Percentiles rank a stretch among this genome's conserved stretches.
These are phyloP conservation scores for Podosphaera aphanis DNA, from an alignment of 2,329 filamentous ascomycete genomes.

Conservation along the genomic window DNA sequence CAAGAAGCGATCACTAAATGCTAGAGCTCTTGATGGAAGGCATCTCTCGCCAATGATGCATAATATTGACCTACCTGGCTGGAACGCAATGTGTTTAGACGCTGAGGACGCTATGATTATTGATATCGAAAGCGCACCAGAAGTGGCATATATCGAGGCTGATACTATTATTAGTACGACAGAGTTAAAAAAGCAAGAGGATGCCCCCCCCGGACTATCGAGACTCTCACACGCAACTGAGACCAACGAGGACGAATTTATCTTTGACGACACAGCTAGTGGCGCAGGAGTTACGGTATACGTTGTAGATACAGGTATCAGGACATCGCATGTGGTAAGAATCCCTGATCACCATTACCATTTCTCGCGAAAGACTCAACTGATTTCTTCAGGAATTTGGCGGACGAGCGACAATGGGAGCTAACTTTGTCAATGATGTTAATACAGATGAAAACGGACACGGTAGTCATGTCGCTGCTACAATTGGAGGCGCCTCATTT, in stretches of 20 bases:
- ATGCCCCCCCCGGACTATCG: conserved; percentile 21
- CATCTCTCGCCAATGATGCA: conserved; percentile 19
- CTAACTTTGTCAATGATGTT: conserved; percentile 13
- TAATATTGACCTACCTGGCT: conserved; percentile 24
- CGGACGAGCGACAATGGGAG: conserved; percentile 16
- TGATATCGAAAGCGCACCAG: conserved; percentile 23
- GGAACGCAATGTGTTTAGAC: conserved; percentile 30
- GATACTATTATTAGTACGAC: conserved; percentile 24
- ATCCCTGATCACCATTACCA: not conserved
- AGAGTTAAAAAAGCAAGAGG: conserved; percentile 25
- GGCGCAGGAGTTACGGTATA: conserved; percentile 15
- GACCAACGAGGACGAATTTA: conserved; percentile 9
- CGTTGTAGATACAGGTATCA: conserved; percentile 18
- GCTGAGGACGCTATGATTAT: conserved; percentile 26
- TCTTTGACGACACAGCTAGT: conserved; percentile 15
- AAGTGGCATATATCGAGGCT: conserved; percentile 27
- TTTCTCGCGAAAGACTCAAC: not conserved
- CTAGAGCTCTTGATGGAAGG: conserved; percentile 25
- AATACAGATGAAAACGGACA: conserved; percentile 20
- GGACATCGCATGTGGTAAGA: conserved; percentile 12
- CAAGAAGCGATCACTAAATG: conserved; percentile 31
- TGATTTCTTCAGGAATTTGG: conserved; percentile 13
- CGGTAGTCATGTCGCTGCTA: conserved; percentile 21
- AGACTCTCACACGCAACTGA: conserved; percentile 13
- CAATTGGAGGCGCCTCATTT: conserved; percentile 18